phyloP scores from a whole-genome alignment of 2,329 filamentous ascomycete genomes.

The Fusarium setosum region DNA sequence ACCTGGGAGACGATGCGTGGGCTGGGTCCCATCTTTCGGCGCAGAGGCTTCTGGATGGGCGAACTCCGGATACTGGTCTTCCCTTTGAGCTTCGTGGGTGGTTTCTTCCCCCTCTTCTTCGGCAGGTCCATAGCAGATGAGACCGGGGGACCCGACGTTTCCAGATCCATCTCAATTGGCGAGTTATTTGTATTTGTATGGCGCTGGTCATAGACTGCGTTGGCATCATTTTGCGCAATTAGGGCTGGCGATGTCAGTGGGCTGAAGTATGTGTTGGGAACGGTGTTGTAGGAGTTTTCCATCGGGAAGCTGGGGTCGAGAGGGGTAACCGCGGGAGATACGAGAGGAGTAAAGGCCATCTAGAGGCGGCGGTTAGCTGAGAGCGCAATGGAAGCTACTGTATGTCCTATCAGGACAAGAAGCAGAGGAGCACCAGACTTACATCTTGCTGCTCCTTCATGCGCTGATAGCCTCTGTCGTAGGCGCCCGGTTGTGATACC shows the following conservation, averaged over 20 bases:
- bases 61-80: constrained; percentile 73
- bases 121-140: constrained; percentile 57
- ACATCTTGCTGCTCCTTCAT: constrained; percentile 77
- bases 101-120: constrained; percentile 66
- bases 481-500: constrained; percentile 66
- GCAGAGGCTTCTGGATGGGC: constrained; percentile 76
- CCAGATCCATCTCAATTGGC: constrained; percentile 68
- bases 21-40: constrained; percentile 63
- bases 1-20: constrained; percentile 67
- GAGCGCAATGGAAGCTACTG: background rate
- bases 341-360: constrained; percentile 84
- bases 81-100: constrained; percentile 61
- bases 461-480: constrained; percentile 72
- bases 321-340: constrained; percentile 86
- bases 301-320: constrained; percentile 77
- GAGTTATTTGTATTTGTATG: constrained; percentile 59
- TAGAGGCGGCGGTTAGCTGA: constrained; percentile 47
- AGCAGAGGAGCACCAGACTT: constrained; percentile 42
- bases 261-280: constrained; percentile 82
- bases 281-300: constrained; percentile 64
- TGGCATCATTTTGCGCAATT: constrained; percentile 61
- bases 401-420: background rate
- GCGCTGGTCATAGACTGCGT: constrained; percentile 34
- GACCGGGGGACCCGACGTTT: constrained; percentile 51
- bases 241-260: constrained; percentile 85